Evolutionary conservation across 768 basidiomycete species (phyloP).

Genomic region (Cystofilobasidium capitatum): DNA sequence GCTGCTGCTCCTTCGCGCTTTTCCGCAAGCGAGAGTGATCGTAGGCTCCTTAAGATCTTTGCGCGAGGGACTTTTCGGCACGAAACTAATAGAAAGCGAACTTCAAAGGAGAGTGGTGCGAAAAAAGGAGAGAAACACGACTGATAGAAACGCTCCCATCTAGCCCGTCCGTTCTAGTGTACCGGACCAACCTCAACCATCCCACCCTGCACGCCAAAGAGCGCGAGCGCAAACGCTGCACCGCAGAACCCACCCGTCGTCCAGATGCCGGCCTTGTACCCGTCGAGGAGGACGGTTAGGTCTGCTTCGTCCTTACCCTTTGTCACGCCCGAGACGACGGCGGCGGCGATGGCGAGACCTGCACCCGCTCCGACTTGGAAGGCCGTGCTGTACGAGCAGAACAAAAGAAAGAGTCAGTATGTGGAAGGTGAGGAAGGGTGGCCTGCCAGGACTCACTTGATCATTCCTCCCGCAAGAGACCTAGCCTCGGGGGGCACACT

Average conservation of each 20-base stretch:
- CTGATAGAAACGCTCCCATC: too few relatives aligned
- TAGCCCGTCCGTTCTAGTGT: too few relatives aligned
- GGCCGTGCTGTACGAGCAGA: neutral
- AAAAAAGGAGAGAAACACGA: too few relatives aligned
- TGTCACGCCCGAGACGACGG: neutral
- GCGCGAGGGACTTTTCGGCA: too few relatives aligned
- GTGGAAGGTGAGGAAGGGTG: neutral
- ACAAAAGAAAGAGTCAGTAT: neutral
- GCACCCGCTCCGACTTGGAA: slow-evolving; percentile 15
- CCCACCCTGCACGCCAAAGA: slow-evolving; percentile 10
- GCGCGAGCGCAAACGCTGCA: neutral
- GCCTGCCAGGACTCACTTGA: neutral
- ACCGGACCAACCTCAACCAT: neutral
- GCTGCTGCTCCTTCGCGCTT: too few relatives aligned
- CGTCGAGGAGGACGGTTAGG: neutral
- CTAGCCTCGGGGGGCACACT: slow-evolving; percentile 14
- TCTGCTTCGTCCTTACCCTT: neutral
- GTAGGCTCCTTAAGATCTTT: too few relatives aligned
- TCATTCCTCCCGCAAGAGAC: slow-evolving; percentile 13
- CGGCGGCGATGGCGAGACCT: slow-evolving; percentile 14
- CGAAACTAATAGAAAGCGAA: too few relatives aligned
- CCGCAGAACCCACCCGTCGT: slow-evolving; percentile 18
- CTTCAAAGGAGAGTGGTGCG: too few relatives aligned
- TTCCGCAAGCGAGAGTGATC: too few relatives aligned
- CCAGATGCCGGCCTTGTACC: slow-evolving; percentile 15